Conservation (phyloP, 495 filamentous ascomycete species). For the Neurospora intermedia region DNA sequence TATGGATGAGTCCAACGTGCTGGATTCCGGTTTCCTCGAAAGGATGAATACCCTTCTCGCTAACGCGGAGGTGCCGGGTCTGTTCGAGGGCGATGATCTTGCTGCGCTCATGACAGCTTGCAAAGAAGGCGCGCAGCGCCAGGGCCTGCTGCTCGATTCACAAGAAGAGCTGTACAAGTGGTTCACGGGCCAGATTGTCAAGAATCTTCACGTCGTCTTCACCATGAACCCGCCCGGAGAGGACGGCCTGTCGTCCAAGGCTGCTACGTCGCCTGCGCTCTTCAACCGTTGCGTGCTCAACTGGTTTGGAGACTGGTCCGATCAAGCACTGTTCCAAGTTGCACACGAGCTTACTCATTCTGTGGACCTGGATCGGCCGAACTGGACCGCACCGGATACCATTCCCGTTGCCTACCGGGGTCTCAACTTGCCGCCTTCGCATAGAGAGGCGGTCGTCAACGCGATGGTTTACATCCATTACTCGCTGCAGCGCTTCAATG, state of each 20-base stretch:
- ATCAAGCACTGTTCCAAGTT: conserved; percentile 97
- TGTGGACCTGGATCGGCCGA: conserved; percentile 80
- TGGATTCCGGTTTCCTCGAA: conserved; percentile 96
- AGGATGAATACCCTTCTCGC: conserved; percentile 98
- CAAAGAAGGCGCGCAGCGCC: conserved; percentile 94
- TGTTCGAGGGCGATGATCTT: conserved; percentile 96
- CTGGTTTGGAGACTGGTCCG: conserved; percentile 99
- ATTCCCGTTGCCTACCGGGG: conserved; percentile 87
- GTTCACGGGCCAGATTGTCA: conserved; percentile 98
- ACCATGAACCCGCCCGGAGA: conserved; percentile 97
- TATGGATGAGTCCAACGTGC: conserved; percentile 98
- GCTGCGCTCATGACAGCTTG: conserved; percentile 95
- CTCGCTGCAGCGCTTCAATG: conserved; percentile 82
- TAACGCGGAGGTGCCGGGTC: conserved; percentile 93
- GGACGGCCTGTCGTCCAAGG: conserved; percentile 87
- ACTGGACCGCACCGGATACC: conserved; percentile 77
- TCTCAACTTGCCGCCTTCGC: conserved; percentile 71
- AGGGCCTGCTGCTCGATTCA: conserved; percentile 88
- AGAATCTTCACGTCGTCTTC: conserved; percentile 97
- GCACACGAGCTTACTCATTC: conserved; percentile 91
- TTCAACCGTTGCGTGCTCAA: conserved; percentile 99
- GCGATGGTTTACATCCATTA: conserved; percentile 98
- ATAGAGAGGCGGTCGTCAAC: conserved; percentile 86
- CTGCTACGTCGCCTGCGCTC: conserved; percentile 89
- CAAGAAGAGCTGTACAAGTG: conserved; percentile 99